These are phyloP conservation scores for Phytophthora crassamura DNA, from an alignment of 352 stramenopile species.

Conservation along the genomic window DNA sequence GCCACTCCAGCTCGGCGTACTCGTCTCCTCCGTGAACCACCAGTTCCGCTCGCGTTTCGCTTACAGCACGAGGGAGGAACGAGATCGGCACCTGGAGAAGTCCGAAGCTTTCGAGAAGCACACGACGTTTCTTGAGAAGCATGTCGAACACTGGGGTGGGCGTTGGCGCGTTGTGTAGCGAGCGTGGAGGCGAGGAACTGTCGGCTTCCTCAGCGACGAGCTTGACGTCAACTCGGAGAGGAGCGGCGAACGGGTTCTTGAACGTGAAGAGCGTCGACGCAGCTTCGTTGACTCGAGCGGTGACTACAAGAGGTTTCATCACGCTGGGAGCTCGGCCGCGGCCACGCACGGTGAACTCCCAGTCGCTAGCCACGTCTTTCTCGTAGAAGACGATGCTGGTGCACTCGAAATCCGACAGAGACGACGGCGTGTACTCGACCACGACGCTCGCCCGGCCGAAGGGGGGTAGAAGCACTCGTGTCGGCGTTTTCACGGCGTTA, in stretches of 20 bases:
- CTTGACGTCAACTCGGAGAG: conserved; percentile 83
- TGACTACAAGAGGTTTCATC: conserved; percentile 85
- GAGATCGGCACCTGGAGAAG: conserved; percentile 91
- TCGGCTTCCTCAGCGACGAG: conserved; percentile 48
- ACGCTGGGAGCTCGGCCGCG: conserved; percentile 85
- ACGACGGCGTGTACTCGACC: conserved; percentile 92
- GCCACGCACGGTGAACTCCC: conserved; percentile 87
- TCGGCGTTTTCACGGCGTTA: conserved; percentile 4
- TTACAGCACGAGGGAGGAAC: conserved; percentile 85
- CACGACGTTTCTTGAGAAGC: conserved; percentile 69
- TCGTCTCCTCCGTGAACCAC: conserved; percentile 70
- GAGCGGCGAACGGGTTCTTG: conserved; percentile 91
- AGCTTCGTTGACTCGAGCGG: conserved; percentile 80
- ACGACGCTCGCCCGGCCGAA: conserved; percentile 75
- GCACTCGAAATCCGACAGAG: conserved; percentile 80
- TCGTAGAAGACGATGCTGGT: conserved; percentile 78
- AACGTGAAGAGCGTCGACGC: conserved; percentile 91
- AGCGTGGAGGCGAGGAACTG: conserved; percentile 4
- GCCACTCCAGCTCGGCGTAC: conserved; percentile 77
- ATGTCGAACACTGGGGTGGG: conserved; percentile 66
- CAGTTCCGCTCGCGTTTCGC: conserved; percentile 71
- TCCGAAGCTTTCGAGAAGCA: conserved; percentile 86
- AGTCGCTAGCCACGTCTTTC: conserved; percentile 85
- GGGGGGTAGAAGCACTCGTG: conserved; percentile 56
- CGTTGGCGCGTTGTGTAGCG: not conserved